phyloP scores from a whole-genome alignment of 768 basidiomycete species.

The Mycena belliarum region DNA sequence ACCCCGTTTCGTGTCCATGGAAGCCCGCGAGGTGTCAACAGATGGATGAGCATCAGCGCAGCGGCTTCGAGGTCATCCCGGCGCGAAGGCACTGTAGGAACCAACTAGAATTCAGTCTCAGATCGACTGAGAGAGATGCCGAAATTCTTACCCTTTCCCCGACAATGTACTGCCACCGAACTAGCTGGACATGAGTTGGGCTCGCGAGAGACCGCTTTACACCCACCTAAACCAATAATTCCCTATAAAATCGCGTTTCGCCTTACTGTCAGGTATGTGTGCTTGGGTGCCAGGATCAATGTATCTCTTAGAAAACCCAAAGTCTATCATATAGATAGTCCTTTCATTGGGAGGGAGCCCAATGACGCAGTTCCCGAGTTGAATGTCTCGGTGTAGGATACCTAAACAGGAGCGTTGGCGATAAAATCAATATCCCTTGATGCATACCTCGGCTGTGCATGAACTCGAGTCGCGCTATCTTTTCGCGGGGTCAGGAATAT shows the following conservation, averaged over 20 bases:
- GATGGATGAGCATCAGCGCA: conserved; percentile 78
- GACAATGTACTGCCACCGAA: conserved; percentile 76
- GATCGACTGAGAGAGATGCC: background rate
- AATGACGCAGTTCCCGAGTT: conserved; percentile 70
- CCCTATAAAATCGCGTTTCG: conserved; percentile 74
- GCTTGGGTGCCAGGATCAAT: conserved; percentile 63
- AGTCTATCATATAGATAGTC: conserved; percentile 81
- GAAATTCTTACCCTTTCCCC: conserved; percentile 64
- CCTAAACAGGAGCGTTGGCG: background rate
- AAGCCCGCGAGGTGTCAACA: conserved; percentile 74
- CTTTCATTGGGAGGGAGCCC: conserved; percentile 60
- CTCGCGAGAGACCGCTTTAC: background rate
- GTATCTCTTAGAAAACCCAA: conserved; percentile 80
- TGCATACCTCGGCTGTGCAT: conserved; percentile 68
- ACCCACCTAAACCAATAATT: conserved; percentile 80
- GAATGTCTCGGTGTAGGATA: conserved; percentile 29
- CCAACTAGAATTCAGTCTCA: background rate
- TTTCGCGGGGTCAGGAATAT: conserved; percentile 7
- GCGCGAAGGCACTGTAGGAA: conserved; percentile 65
- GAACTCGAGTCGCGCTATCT: conserved; percentile 73
- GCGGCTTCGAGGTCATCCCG: conserved; percentile 79
- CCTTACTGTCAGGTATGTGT: conserved; percentile 72
- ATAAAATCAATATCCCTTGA: background rate
- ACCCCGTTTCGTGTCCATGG: conserved; percentile 82
- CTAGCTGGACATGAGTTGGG: conserved; percentile 26